Percentiles rank a stretch among this genome's conserved stretches.
Evolutionary conservation across 2,329 filamentous ascomycete genomes (phyloP).

Genomic region (Beauveria varroae): DNA sequence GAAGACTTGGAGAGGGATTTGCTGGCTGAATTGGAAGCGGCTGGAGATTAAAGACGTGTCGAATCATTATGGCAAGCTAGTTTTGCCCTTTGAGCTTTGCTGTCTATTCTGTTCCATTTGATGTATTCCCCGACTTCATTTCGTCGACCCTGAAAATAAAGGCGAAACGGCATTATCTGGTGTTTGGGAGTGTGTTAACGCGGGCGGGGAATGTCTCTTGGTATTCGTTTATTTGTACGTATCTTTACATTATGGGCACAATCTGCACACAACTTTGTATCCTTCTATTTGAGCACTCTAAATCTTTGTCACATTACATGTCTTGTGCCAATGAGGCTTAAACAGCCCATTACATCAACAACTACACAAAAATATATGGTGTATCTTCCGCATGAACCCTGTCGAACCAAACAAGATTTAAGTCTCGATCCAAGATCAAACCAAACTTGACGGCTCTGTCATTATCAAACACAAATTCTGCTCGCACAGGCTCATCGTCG

Average conservation of each 20-base stretch:
- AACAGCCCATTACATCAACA: too few species aligned
- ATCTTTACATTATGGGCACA: not conserved
- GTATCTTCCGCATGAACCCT: not conserved
- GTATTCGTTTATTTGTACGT: not conserved
- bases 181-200: conserved; percentile 5
- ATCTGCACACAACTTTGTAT: not conserved
- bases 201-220: not conserved
- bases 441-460: conserved; percentile 1
- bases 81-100: not conserved
- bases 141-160: not conserved
- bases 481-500: not conserved
- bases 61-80: not conserved
- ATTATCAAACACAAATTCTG: conserved; percentile 3
- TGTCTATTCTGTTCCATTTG: not conserved
- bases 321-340: not conserved
- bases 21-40: conserved; percentile 49
- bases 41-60: conserved; percentile 16
- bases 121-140: not conserved
- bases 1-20: conserved; percentile 58
- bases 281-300: not conserved
- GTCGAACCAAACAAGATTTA: conserved; percentile 2
- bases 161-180: conserved; percentile 9
- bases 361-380: not conserved
- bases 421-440: not conserved
- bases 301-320: not conserved